Evolutionary conservation across 441 rosid genomes (phyloP).

Genomic region (Pelargonium myrrhifolium): DNA sequence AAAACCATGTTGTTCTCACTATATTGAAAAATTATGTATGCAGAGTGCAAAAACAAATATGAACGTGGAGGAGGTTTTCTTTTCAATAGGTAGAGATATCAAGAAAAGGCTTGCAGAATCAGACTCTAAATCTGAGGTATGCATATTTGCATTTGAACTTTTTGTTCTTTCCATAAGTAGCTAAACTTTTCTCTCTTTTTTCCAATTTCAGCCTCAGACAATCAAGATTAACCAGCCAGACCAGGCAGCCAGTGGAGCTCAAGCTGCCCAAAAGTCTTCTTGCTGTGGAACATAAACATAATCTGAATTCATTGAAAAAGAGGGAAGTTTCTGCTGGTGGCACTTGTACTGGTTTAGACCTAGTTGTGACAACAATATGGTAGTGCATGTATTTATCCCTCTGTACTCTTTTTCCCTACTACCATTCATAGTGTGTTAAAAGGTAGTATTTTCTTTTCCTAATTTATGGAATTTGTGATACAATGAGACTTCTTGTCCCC

Average conservation of each 20-base stretch:
- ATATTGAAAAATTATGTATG: neutral
- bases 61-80: slow-evolving; percentile 90
- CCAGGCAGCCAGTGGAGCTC: slow-evolving; percentile 47
- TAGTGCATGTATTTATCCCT: slow-evolving; percentile 6
- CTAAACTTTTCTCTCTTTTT: neutral
- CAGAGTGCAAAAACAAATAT: slow-evolving; percentile 27
- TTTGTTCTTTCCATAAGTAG: neutral
- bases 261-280: slow-evolving; percentile 63
- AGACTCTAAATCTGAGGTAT: slow-evolving; percentile 1
- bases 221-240: slow-evolving; percentile 81
- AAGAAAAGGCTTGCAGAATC: slow-evolving; percentile 56
- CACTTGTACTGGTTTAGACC: neutral
- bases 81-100: slow-evolving; percentile 76
- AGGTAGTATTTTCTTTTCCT: neutral
- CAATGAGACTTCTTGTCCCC: neutral
- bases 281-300: slow-evolving; percentile 54
- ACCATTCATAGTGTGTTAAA: neutral
- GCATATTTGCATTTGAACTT: neutral
- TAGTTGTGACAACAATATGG: slow-evolving; percentile 6
- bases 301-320: slow-evolving; percentile 17
- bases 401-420: neutral
- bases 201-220: slow-evolving; percentile 54
- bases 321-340: neutral
- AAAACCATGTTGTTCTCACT: neutral
- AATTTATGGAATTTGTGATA: neutral